Evolutionary conservation across 805 yeast genomes (phyloP).

Genomic region (Clavispora santaluciae): DNA sequence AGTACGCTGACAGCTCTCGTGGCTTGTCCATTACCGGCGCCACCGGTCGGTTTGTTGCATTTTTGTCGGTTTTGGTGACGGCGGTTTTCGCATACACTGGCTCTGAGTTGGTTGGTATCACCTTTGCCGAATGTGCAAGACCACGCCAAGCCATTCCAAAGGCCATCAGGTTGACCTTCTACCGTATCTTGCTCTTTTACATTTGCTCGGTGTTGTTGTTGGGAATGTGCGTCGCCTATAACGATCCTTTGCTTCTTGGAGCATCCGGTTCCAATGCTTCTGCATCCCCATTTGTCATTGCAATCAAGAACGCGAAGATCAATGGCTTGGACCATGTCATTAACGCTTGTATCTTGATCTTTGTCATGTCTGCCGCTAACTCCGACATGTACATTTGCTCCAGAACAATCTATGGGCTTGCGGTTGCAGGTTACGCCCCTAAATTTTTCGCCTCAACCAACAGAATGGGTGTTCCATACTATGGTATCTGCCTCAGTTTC

Average conservation of each 20-base stretch:
- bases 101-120: conserved; percentile 64
- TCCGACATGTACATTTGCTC: conserved; percentile 19
- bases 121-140: conserved; percentile 68
- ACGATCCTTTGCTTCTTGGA: conserved; percentile 15
- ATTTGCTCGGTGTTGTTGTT: conserved; percentile 55
- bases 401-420: conserved; percentile 18
- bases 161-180: conserved; percentile 66
- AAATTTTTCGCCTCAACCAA: conserved; percentile 41
- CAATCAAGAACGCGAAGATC: conserved; percentile 18
- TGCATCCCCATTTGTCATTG: conserved; percentile 20
- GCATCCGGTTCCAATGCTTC: conserved; percentile 13
- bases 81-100: conserved; percentile 71
- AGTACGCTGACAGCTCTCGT: conserved; percentile 40
- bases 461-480: conserved; percentile 67
- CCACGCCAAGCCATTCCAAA: conserved; percentile 64
- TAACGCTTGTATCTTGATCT: conserved; percentile 17
- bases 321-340: conserved; percentile 19
- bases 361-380: conserved; percentile 21
- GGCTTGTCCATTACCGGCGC: conserved; percentile 35
- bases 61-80: conserved; percentile 56
- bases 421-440: conserved; percentile 19
- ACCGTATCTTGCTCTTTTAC: conserved; percentile 61
- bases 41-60: conserved; percentile 56
- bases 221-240: conserved; percentile 51
- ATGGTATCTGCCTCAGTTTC: conserved; percentile 47